A percentile compares a stretch with the other conserved stretches of the same genome.
These are phyloP conservation scores for Trichomonascaceae sp. DNA, from an alignment of 1,139 yeast species.

Conservation along the genomic window DNA sequence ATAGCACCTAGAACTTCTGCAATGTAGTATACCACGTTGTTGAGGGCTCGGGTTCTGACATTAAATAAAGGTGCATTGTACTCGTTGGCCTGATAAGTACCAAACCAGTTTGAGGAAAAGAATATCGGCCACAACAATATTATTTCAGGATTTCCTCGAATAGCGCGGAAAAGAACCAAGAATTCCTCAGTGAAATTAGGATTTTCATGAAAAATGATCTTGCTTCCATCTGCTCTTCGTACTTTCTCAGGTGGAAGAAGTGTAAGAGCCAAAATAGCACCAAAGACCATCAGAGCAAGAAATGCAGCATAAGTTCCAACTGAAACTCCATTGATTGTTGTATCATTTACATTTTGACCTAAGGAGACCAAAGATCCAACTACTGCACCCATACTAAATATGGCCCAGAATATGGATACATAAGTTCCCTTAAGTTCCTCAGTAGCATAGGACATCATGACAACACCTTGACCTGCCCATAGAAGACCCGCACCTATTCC, in stretches of 20 bases:
- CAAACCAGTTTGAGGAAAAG: slow-evolving; percentile 58
- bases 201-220: slow-evolving; percentile 39
- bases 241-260: slow-evolving; percentile 47
- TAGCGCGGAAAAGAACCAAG: slow-evolving; percentile 34
- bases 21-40: slow-evolving; percentile 53
- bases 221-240: slow-evolving; percentile 47
- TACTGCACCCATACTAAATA: slow-evolving; percentile 58
- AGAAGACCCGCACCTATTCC: slow-evolving; percentile 52
- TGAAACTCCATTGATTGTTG: slow-evolving; percentile 39
- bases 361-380: slow-evolving; percentile 22
- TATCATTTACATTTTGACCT: slow-evolving; percentile 12
- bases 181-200: slow-evolving; percentile 46
- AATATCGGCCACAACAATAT: slow-evolving; percentile 50
- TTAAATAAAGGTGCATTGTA: slow-evolving; percentile 50
- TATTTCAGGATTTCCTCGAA: slow-evolving; percentile 41
- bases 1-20: slow-evolving; percentile 53
- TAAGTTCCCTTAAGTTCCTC: slow-evolving; percentile 49
- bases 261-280: slow-evolving; percentile 40
- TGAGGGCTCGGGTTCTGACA: slow-evolving; percentile 52
- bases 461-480: slow-evolving; percentile 58
- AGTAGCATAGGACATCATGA: slow-evolving; percentile 50
- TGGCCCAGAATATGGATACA: slow-evolving; percentile 50
- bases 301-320: slow-evolving; percentile 55
- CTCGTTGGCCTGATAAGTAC: slow-evolving; percentile 54
- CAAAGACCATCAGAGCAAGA: slow-evolving; percentile 46